Base-by-base conservation (phyloP, 306 rosid species). In the Albizia julibrissin region DNA sequence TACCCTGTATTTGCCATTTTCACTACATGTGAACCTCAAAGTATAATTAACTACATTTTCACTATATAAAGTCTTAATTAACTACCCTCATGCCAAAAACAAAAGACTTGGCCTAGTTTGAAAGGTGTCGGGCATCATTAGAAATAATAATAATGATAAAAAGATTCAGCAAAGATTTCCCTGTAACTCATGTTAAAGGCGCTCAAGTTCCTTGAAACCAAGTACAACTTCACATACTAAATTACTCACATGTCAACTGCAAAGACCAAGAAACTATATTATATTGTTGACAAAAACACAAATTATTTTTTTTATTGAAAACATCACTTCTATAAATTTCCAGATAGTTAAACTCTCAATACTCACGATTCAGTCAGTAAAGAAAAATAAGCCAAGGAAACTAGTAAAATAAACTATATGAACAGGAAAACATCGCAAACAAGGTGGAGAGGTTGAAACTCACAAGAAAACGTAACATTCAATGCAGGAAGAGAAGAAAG, bases 311-410 rank as follows among this genome's bases (percentile, higher is more conserved):
- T 50, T 73, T 66, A 42, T 70, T 13, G 2, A 52, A 52, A 77
- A 65, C 13, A 18, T 5, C 56, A 24, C 61, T 52, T 54, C n/a
- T 0, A 33, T 13, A 12, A 71, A 22, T 64, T 26, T 33, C 22
- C 72, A 76, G 46, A 68, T 34, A 37, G 47, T 19, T 37, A 34
- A 0, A 31, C 22, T 76, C 82, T 49, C 75, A 70, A 44, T 49
- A 8, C 46, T 70, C 80, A 82, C 33, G 44, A 12, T 10, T 81
- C 26, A 34, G 7, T n/a, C 56, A 33, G 27, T 34, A 67, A 34
- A 72, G 67, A 69, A 79, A 76, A 79, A 61, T 18, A 74, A 78
- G 8, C 33, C 69, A 67, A 77, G 19, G 9, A 68, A 44, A 31
- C 58, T 4, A 29, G 76, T 67, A 5, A 29, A 27, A 79, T 44